Evolutionary conservation across 345 rosid species (phyloP), one percentile per base, ranked within the genome.

Genomic region (Populus ilicifolia): DNA sequence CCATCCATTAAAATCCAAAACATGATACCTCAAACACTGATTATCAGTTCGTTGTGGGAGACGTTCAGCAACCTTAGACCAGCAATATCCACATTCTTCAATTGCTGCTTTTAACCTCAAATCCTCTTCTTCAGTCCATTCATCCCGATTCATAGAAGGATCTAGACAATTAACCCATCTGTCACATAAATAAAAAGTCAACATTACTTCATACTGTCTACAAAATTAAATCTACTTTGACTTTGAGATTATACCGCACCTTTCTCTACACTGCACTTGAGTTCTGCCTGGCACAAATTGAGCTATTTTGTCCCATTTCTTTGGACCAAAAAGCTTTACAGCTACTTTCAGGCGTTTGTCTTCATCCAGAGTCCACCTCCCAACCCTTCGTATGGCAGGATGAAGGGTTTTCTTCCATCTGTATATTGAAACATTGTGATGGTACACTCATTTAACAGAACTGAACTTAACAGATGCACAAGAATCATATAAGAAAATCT

Each of bases 101-200:
- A 90, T 78, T 39, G 93, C 97, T 64, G 85, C 88, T 80, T 86
- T 87, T 82, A 96, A 85, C 80, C 78, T 85, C 62, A 56, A 84
- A 78, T 96, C 97, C 81, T 96, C 99, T 82, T 88, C 93, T 78
- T 86, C 87, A 6, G 93, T 91, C 98, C 98, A 96, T 74, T 67
- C 63, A 74, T 86, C 82, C 69, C 71, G 65, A 64, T 85, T 92
- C 83, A 93, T 77, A 8, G 89, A 82, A 56, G 99, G 99, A 85
- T 93, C 91, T 76, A 90, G 89, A 77, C 82, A 80, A 79, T 96
- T 96, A 71, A 81, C 87, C 99, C 98, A 96, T 84, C 96, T 92
- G 84, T 75, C 50, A 81, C 56, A 79, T 36, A 62, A 78, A 75
- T 17, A 72, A 64, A 71, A 59, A 65, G 67, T 74, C 71, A 68